phyloP scores from a whole-genome alignment of 2,329 filamentous ascomycete species.

The Fusarium coicis region DNA sequence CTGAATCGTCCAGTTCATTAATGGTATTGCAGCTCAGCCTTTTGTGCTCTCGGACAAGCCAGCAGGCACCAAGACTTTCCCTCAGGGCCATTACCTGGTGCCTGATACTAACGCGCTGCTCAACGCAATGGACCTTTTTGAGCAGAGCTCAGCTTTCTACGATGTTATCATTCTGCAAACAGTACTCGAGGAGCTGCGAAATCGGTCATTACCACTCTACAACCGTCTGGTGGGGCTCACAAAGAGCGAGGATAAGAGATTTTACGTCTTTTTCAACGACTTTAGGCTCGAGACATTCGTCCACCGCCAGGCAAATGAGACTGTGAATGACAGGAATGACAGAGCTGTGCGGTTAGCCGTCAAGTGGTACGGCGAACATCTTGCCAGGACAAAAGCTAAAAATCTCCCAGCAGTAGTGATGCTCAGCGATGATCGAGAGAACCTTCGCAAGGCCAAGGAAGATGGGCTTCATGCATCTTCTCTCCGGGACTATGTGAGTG shows the following conservation, averaged over 20 bases:
- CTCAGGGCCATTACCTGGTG: conserved; percentile 90
- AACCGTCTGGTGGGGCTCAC: conserved; percentile 91
- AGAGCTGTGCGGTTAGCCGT: conserved; percentile 87
- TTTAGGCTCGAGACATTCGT: conserved; percentile 94
- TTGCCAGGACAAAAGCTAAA: conserved; percentile 71
- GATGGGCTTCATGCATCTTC: conserved; percentile 78
- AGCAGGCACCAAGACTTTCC: conserved; percentile 82
- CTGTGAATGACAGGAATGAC: conserved; percentile 97
- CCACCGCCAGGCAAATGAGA: conserved; percentile 77
- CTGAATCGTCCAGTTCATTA: neutral
- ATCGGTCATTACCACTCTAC: conserved; percentile 92
- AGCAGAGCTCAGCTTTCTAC: conserved; percentile 90
- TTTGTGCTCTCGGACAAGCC: conserved; percentile 92
- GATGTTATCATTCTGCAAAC: conserved; percentile 98
- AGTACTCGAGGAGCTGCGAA: conserved; percentile 94
- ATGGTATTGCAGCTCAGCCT: conserved; percentile 68
- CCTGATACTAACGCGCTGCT: conserved; percentile 97
- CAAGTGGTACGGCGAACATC: conserved; percentile 89
- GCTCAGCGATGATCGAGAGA: conserved; percentile 92
- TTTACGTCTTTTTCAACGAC: conserved; percentile 99
- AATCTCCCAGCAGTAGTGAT: conserved; percentile 84
- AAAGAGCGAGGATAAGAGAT: conserved; percentile 95
- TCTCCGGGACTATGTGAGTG: conserved; percentile 81
- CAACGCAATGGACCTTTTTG: conserved; percentile 96
- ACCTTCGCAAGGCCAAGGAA: conserved; percentile 81